Percentiles rank a stretch among this genome's conserved stretches.
phyloP scores from a whole-genome alignment of 169 alveolate species.

The Plasmodium billcollinsi region DNA sequence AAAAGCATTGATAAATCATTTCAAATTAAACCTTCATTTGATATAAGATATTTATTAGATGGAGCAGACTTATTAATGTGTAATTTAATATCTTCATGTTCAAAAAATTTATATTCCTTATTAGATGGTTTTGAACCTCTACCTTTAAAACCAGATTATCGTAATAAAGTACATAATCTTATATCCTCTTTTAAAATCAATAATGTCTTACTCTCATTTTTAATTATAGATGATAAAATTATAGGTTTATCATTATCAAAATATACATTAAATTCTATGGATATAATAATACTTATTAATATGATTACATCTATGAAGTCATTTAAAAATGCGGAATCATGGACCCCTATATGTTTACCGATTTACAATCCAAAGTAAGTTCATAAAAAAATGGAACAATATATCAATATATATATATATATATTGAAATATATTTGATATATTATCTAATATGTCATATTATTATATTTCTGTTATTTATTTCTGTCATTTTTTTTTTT shows the following conservation, averaged over 20 bases:
- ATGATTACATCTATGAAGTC: conserved; percentile 89
- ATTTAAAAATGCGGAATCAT: conserved; percentile 90
- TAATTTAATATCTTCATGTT: conserved; percentile 73
- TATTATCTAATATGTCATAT: not conserved
- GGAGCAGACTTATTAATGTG: conserved; percentile 79
- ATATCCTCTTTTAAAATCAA: conserved; percentile 78
- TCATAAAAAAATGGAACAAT: not conserved
- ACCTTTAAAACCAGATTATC: conserved; percentile 80
- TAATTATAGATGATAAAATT: conserved; percentile 83
- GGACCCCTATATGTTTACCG: conserved; percentile 94
- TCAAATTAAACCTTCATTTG: conserved; percentile 82
- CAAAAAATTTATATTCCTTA: conserved; percentile 75
- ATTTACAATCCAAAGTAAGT: conserved; percentile 80
- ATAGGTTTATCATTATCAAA: conserved; percentile 80
- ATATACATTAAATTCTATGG: conserved; percentile 82
- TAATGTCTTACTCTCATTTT: conserved; percentile 79
- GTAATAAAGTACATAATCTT: conserved; percentile 78
- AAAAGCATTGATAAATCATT: conserved; percentile 86
- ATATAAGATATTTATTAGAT: conserved; percentile 82
- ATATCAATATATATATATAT: not conserved
- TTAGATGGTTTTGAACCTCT: conserved; percentile 84
- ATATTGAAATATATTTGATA: not conserved
- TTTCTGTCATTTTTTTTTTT: not conserved
- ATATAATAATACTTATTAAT: conserved; percentile 88
- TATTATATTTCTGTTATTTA: not conserved